These are phyloP conservation scores for Dentipellis fragilis DNA, from an alignment of 768 basidiomycete species.

Conservation along the genomic window DNA sequence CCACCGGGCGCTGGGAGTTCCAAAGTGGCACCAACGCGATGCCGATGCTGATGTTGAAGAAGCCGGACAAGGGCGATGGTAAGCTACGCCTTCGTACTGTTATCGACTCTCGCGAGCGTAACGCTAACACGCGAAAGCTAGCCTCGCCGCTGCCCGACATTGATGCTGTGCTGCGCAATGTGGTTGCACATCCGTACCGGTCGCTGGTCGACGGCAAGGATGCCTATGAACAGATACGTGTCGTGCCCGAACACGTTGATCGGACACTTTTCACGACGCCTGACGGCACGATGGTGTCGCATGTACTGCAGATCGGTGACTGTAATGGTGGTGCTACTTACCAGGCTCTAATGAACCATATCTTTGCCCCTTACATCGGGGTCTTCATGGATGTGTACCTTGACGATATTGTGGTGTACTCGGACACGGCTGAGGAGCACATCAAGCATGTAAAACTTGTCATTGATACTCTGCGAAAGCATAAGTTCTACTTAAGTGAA, in stretches of 20 bases:
- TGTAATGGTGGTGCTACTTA: constrained; percentile 37
- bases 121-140: constrained; percentile 22
- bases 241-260: constrained; percentile 17
- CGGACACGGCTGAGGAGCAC: constrained; percentile 28
- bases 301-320: constrained; percentile 34
- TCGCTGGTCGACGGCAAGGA: constrained; percentile 21
- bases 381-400: constrained; percentile 32
- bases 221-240: constrained; percentile 23
- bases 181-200: constrained; percentile 12
- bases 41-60: constrained; percentile 25
- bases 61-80: constrained; percentile 17
- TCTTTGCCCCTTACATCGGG: constrained; percentile 27
- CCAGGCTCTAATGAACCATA: too few relatives aligned
- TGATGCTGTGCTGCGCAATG: constrained; percentile 17
- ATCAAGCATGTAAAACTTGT: constrained; percentile 22
- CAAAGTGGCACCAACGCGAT: constrained; percentile 18
- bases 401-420: constrained; percentile 34
- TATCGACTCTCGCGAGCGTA: constrained; percentile 21
- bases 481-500: constrained; percentile 23
- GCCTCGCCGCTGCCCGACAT: constrained; percentile 20
- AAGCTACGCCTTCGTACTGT: constrained; percentile 13
- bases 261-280: constrained; percentile 24
- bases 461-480: constrained; percentile 19
- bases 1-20: constrained; percentile 22
- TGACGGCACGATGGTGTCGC: constrained; percentile 25